phyloP scores from a whole-genome alignment of 2,329 filamentous ascomycete genomes.

The Alternaria sp. region DNA sequence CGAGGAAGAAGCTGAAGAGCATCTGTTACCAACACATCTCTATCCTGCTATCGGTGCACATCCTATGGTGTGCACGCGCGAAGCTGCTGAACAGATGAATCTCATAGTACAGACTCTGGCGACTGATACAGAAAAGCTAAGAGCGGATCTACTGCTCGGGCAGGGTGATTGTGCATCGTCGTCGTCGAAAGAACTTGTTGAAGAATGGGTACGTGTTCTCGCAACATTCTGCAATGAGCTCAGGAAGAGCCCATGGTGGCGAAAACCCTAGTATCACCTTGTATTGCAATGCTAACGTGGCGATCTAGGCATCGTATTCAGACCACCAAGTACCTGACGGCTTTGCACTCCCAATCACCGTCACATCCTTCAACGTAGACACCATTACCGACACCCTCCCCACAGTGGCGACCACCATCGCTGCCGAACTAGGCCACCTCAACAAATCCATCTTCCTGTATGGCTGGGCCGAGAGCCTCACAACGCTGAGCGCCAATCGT shows the following conservation, averaged over 20 bases:
- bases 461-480: constrained; percentile 70
- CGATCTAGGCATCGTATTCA: too few species aligned
- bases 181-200: constrained; percentile 26
- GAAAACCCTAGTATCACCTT: too few species aligned
- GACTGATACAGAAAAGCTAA: constrained; percentile 56
- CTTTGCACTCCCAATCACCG: constrained; percentile 68
- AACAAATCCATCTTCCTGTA: constrained; percentile 76
- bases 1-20: constrained; percentile 67
- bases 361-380: constrained; percentile 60
- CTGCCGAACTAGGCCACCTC: constrained; percentile 63
- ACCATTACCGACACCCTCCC: constrained; percentile 53
- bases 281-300: too few species aligned
- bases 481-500: constrained; percentile 76
- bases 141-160: constrained; percentile 67
- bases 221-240: too few species aligned
- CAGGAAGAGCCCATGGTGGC: too few species aligned
- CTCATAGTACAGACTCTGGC: constrained; percentile 52
- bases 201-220: constrained; percentile 31
- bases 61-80: constrained; percentile 70
- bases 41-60: constrained; percentile 68
- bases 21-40: constrained; percentile 67
- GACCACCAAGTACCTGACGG: constrained; percentile 56
- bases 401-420: constrained; percentile 55
- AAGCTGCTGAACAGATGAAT: constrained; percentile 70
- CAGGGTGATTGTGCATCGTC: constrained; percentile 43